phyloP scores from a whole-genome alignment of 2,329 filamentous ascomycete species.

The Nemania sp. region DNA sequence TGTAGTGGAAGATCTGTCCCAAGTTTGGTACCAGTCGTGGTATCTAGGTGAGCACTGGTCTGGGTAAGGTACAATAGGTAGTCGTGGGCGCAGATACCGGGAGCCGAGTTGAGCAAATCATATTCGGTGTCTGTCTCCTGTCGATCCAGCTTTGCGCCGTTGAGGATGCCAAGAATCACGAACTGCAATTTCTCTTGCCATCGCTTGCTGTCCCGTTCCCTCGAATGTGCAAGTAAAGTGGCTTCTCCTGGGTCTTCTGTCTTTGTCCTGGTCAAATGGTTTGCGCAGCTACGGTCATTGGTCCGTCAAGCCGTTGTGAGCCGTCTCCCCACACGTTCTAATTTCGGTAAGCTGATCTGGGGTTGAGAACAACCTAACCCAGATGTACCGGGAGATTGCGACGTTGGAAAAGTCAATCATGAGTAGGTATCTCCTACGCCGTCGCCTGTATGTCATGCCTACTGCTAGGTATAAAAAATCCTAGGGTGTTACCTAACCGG shows the following conservation, averaged over 20 bases:
- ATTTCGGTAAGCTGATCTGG: conserved; percentile 35
- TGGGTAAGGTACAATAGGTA: conserved; percentile 23
- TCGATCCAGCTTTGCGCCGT: conserved; percentile 1
- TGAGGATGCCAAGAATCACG: background rate
- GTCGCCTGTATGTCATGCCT: background rate
- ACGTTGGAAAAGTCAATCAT: background rate
- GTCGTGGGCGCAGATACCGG: conserved; percentile 8
- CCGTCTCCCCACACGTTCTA: conserved; percentile 33
- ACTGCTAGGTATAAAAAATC: conserved; percentile 1
- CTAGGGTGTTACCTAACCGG: conserved; percentile 3
- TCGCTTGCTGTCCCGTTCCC: conserved; percentile 1
- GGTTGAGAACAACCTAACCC: conserved; percentile 9
- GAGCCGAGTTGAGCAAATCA: conserved; percentile 11
- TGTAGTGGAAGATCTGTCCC: conserved; percentile 16
- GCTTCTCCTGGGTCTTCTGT: background rate
- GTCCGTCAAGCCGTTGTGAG: conserved; percentile 21
- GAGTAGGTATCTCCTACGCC: background rate
- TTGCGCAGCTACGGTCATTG: conserved; percentile 31
- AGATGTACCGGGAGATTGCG: conserved; percentile 9
- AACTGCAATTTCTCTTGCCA: conserved; percentile 3
- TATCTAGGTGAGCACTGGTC: conserved; percentile 27
- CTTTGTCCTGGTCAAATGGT: conserved; percentile 15
- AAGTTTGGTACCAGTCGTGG: conserved; percentile 11
- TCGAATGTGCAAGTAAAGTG: background rate
- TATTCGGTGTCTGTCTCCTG: background rate